A percentile compares a stretch with the other conserved stretches of the same genome.
phyloP scores from a whole-genome alignment of 2,329 filamentous ascomycete species.

The Colletotrichum sp. region DNA sequence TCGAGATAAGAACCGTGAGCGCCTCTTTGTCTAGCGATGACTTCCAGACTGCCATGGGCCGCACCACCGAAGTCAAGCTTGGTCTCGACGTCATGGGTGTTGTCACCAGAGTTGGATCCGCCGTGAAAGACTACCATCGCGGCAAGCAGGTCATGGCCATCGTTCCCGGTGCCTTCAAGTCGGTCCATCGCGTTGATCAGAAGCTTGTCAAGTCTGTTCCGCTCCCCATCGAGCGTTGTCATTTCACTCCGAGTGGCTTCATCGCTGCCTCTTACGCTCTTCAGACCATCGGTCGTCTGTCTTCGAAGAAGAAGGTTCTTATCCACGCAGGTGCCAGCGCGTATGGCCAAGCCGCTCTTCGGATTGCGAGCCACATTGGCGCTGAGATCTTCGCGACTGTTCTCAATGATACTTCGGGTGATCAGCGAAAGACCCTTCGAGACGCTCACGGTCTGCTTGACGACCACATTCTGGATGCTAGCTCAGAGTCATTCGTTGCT shows the following conservation, averaged over 20 bases:
- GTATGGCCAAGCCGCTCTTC: constrained; percentile 48
- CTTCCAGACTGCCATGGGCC: constrained; percentile 37
- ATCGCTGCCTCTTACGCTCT: constrained; percentile 50
- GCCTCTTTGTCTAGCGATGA: constrained; percentile 42
- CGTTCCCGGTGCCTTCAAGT: constrained; percentile 39
- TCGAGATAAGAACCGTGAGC: constrained; percentile 44
- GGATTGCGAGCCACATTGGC: constrained; percentile 40
- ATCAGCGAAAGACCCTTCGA: constrained; percentile 43
- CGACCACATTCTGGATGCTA: constrained; percentile 41
- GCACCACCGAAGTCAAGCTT: constrained; percentile 32
- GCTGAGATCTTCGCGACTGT: constrained; percentile 49
- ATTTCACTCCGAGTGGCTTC: constrained; percentile 38
- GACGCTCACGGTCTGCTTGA: constrained; percentile 34
- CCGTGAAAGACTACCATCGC: constrained; percentile 32
- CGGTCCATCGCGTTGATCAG: constrained; percentile 34
- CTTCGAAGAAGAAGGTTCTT: constrained; percentile 37
- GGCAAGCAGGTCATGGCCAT: constrained; percentile 50
- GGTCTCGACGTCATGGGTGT: constrained; percentile 47
- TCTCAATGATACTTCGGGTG: constrained; percentile 25
- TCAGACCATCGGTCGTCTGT: constrained; percentile 29
- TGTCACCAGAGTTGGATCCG: constrained; percentile 37
- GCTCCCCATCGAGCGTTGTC: not conserved
- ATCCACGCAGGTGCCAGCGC: constrained; percentile 49
- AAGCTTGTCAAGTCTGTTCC: constrained; percentile 37
- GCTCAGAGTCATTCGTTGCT: constrained; percentile 37